Evolutionary conservation across 1,139 yeast genomes (phyloP).

Genomic region (Saccharomyces hybrid): DNA sequence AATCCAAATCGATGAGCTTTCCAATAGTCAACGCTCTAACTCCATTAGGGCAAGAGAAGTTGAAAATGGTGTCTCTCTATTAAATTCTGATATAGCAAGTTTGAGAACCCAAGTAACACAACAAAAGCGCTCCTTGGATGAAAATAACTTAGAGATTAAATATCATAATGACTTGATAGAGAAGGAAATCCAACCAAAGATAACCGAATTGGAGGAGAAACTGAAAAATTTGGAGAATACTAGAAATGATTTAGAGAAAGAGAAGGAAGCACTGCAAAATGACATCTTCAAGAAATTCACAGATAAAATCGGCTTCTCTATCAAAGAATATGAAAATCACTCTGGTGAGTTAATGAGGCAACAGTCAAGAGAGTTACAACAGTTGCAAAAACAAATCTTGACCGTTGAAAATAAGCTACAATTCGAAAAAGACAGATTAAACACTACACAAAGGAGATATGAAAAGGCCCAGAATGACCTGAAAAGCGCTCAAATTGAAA

Average conservation of each 20-base stretch:
- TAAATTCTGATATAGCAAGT: constrained; percentile 45
- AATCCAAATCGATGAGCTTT: constrained; percentile 45
- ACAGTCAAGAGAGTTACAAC: constrained; percentile 57
- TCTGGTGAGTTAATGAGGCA: constrained; percentile 58
- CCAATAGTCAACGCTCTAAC: constrained; percentile 41
- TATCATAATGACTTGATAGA: constrained; percentile 38
- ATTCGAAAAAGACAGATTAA: constrained; percentile 54
- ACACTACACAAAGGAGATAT: constrained; percentile 44
- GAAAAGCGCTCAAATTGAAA: constrained; percentile 24
- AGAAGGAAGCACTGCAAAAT: constrained; percentile 38
- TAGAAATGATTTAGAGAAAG: constrained; percentile 25
- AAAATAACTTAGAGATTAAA: constrained; percentile 48
- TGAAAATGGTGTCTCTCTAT: constrained; percentile 47
- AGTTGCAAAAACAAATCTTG: constrained; percentile 53
- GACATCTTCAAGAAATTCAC: constrained; percentile 51
- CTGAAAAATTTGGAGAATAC: constrained; percentile 16
- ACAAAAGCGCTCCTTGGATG: constrained; percentile 46
- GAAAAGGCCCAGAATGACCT: constrained; percentile 21
- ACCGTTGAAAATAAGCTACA: constrained; percentile 52
- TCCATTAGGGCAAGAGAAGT: constrained; percentile 53
- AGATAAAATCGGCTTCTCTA: constrained; percentile 44
- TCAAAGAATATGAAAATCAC: constrained; percentile 59
- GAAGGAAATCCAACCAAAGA: constrained; percentile 33
- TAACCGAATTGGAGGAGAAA: constrained; percentile 19
- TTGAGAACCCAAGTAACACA: constrained; percentile 46